These are phyloP conservation scores for Blastobotrys capitulatus DNA, from an alignment of 1,139 yeast species.

Conservation along the genomic window DNA sequence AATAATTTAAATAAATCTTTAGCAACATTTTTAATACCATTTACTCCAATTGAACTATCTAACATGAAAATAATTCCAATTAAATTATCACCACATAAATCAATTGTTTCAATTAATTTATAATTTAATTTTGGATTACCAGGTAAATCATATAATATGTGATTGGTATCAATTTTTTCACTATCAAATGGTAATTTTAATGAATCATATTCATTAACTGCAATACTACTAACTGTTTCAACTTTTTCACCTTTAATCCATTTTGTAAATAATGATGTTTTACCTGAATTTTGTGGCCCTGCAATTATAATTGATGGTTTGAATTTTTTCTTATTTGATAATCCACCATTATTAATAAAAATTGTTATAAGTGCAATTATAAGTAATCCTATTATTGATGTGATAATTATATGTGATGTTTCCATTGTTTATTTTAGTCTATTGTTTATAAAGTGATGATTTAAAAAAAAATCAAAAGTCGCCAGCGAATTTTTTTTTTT, in stretches of 20 bases:
- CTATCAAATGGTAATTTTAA: conserved; percentile 35
- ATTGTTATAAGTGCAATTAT: conserved; percentile 14
- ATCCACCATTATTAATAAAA: conserved; percentile 12
- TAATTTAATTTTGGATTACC: conserved; percentile 70
- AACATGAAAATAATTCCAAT: conserved; percentile 67
- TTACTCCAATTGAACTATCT: conserved; percentile 35
- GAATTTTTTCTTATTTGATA: conserved; percentile 23
- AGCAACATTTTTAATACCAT: conserved; percentile 31
- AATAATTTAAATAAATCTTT: conserved; percentile 29
- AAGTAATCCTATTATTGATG: conserved; percentile 16
- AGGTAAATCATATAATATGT: conserved; percentile 70
- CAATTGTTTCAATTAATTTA: conserved; percentile 24
- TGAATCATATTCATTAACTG: conserved; percentile 36
- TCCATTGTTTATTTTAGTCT: conserved; percentile 1
- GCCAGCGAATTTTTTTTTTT: no score
- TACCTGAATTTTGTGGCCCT: conserved; percentile 73
- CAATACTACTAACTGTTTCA: conserved; percentile 43
- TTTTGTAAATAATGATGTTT: conserved; percentile 55
- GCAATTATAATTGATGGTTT: conserved; percentile 61
- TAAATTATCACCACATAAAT: conserved; percentile 25
- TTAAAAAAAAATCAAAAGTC: no score
- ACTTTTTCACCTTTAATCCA: conserved; percentile 30
- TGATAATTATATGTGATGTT: conserved; percentile 1
- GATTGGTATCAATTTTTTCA: conserved; percentile 20
- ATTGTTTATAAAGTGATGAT: no score